Percentiles rank a stretch among this genome's conserved stretches.
Conservation (phyloP, 768 basidiomycete species). For the Serendipita vermifera region DNA sequence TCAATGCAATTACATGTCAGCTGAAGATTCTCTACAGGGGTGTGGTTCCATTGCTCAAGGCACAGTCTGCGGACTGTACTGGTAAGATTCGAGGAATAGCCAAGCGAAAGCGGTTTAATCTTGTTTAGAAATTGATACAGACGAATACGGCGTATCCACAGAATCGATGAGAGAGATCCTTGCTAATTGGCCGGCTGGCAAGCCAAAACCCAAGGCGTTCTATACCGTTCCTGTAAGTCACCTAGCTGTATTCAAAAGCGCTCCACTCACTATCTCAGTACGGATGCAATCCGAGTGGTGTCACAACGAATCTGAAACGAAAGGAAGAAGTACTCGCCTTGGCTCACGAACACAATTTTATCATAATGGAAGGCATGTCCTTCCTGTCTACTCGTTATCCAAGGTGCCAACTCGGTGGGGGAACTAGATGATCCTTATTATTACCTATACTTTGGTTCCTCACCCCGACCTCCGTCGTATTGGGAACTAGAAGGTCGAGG, state of each 20-base stretch:
- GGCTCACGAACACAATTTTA: constrained; percentile 56
- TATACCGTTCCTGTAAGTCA: constrained; percentile 64
- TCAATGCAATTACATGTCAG: neutral
- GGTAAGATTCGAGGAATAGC: constrained; percentile 39
- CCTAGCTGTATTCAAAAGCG: neutral
- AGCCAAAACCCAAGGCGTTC: constrained; percentile 60
- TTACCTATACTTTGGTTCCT: constrained; percentile 54
- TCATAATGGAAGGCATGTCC: constrained; percentile 72
- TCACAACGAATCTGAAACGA: constrained; percentile 56
- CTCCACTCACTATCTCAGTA: constrained; percentile 31
- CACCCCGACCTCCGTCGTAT: constrained; percentile 58
- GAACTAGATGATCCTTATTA: constrained; percentile 50
- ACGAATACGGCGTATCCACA: constrained; percentile 55
- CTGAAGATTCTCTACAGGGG: constrained; percentile 33
- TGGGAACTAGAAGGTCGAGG: constrained; percentile 59
- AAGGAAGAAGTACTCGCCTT: constrained; percentile 59
- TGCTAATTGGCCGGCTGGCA: constrained; percentile 58
- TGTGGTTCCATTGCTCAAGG: constrained; percentile 48
- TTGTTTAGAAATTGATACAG: constrained; percentile 61
- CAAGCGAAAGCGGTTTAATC: constrained; percentile 9
- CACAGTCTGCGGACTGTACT: constrained; percentile 44
- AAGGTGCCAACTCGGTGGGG: neutral
- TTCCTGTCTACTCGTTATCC: neutral
- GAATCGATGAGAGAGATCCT: constrained; percentile 47
- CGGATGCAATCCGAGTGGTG: constrained; percentile 80